Evolutionary conservation across 106 monocot genomes (phyloP).

Genomic region (Cymbidium sinense): DNA sequence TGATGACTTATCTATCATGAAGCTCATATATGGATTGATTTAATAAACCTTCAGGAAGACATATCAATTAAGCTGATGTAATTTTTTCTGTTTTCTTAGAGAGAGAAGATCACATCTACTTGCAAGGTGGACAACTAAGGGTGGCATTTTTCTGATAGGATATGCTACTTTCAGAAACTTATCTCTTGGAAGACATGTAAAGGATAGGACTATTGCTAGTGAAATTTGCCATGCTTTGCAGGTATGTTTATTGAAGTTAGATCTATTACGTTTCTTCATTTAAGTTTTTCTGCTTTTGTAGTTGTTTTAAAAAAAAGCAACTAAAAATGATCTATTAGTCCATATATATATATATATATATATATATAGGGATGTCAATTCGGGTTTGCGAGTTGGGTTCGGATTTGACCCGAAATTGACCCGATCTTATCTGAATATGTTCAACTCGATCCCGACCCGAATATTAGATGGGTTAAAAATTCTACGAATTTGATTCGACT

Average conservation of each 20-base stretch:
- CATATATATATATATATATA: neutral
- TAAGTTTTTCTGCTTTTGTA: neutral
- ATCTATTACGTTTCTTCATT: neutral
- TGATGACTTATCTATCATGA: neutral
- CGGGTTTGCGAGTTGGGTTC: too few species aligned
- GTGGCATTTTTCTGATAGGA: constrained; percentile 89
- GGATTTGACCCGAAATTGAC: too few species aligned
- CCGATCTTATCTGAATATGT: too few species aligned
- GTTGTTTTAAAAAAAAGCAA: neutral
- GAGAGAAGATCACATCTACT: constrained; percentile 61
- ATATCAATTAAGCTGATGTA: neutral
- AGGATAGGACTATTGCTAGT: constrained; percentile 53
- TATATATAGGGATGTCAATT: too few species aligned
- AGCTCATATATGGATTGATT: neutral
- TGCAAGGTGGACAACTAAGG: constrained; percentile 75
- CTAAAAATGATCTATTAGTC: neutral
- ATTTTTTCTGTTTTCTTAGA: constrained; percentile 24
- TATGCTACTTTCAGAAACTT: constrained; percentile 84
- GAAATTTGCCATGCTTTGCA: constrained; percentile 65
- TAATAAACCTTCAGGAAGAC: neutral
- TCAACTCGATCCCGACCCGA: too few species aligned
- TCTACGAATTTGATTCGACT: too few species aligned
- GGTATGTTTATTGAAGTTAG: constrained; percentile 26
- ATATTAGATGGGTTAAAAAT: too few species aligned
- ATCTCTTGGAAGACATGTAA: constrained; percentile 70